Evolutionary conservation across 2,329 filamentous ascomycete genomes (phyloP), one percentile per base, ranked within the genome.

Genomic region (Alternaria angustiovoidea): DNA sequence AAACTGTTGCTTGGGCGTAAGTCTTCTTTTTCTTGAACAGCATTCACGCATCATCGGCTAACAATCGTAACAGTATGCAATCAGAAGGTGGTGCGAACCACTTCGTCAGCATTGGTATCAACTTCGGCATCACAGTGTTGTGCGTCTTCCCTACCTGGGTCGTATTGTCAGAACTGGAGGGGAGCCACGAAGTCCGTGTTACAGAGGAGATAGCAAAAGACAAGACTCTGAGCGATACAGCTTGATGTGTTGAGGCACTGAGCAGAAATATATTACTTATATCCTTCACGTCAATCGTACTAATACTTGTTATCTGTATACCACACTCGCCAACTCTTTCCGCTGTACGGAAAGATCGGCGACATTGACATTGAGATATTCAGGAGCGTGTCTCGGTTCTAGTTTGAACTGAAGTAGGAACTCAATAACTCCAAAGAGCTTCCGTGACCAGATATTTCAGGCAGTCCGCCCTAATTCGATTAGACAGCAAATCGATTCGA

Each of bases 1-100:
- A 77, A 63, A 77, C 75, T 2, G 68, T 77, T 20, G 74, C 75
- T 26, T 77, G 75, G 75, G 75, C 75, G 69, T 72, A 69, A 69
- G 69, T 69, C 41, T 52, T 39, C 22, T 26, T 39, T 38, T 24
- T 11, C 8, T 22, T 22, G 4, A 1, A 11, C 6, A 14, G 20
- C 4, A 14, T 36, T 30, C n/a, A 38, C 12, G n/a, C 2, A 24
- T 22, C 43, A 42, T 26, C 18, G 11, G 24, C 64, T 71, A 64
- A 70, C 61, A 34, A 20, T 7, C 12, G 11, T 7, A 7, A 46
- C 16, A 72, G 69, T 5, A 77, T 78, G 75, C 75, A 78, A 66
- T 71, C 68, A 3, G 68, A 78, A 58, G 75, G 75, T 39, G 70
- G 70, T 32, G 75, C 74, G 4, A 78, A 78, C 46, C 74, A 77